Evolutionary conservation across 2,329 filamentous ascomycete genomes (phyloP).

Genomic region (Aspergillus eucalypticola): DNA sequence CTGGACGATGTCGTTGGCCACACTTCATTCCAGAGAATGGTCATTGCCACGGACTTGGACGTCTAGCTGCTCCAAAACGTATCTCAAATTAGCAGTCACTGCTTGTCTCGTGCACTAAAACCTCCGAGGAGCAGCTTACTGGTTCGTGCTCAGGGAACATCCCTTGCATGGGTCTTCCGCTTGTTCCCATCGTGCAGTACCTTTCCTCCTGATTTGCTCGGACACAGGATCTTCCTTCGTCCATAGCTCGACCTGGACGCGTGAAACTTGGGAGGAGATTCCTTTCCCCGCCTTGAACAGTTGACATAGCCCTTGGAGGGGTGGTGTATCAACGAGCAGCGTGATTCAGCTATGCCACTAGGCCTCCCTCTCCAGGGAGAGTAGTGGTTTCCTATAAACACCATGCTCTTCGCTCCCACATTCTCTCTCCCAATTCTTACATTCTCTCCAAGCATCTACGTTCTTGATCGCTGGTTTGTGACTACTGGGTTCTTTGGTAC

Average conservation of each 20-base stretch:
- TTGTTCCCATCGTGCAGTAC: conserved; percentile 35
- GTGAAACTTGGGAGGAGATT: conserved; percentile 30
- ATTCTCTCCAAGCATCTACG: conserved; percentile 44
- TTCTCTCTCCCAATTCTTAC: conserved; percentile 47
- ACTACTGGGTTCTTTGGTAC: conserved; percentile 40
- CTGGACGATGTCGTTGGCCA: conserved; percentile 26
- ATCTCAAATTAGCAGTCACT: conserved; percentile 17
- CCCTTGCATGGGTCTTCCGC: conserved; percentile 39
- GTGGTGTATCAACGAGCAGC: conserved; percentile 34
- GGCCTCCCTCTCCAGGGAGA: conserved; percentile 31
- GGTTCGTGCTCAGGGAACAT: conserved; percentile 35
- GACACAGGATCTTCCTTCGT: conserved; percentile 28
- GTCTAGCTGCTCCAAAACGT: conserved; percentile 26
- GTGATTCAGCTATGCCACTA: conserved; percentile 39
- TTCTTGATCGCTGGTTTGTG: conserved; percentile 39
- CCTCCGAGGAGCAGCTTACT: conserved; percentile 39
- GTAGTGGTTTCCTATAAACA: conserved; percentile 44
- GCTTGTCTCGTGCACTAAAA: conserved; percentile 32
- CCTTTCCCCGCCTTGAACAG: conserved; percentile 31
- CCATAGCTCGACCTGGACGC: conserved; percentile 35
- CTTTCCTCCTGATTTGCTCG: conserved; percentile 42
- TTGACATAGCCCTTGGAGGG: conserved; percentile 40
- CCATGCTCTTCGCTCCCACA: conserved; percentile 44
- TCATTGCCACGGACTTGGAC: conserved; percentile 33
- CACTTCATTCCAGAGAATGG: conserved; percentile 35